Conservation (phyloP, 1,139 yeast species). For the Pichia sp. region DNA sequence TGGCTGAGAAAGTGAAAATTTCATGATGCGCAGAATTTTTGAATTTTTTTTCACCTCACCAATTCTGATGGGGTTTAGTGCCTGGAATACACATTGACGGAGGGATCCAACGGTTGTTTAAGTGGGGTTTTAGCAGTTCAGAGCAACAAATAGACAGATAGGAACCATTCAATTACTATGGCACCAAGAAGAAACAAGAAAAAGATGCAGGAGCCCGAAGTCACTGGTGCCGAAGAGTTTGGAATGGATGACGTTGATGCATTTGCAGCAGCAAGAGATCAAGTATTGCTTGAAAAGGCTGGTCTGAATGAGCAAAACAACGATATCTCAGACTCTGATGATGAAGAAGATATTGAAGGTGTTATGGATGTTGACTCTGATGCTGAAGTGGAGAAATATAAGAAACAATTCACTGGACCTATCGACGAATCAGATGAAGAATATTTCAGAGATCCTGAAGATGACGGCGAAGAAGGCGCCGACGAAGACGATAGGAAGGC, state of each 20-base stretch:
- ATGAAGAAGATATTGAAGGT: constrained; percentile 22
- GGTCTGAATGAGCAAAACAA: constrained; percentile 29
- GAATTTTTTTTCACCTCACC: no score
- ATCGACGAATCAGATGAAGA: constrained; percentile 31
- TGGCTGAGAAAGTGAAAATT: no score
- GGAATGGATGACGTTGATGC: constrained; percentile 65
- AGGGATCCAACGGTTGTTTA: no score
- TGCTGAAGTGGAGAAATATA: constrained; percentile 25
- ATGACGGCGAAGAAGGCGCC: constrained; percentile 22
- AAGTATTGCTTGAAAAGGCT: constrained; percentile 53
- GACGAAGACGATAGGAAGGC: constrained; percentile 42
- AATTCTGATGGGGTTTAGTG: no score
- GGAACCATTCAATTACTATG: constrained; percentile 6
- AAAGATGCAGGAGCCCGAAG: constrained; percentile 17
- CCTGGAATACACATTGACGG: no score
- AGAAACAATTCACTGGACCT: constrained; percentile 27
- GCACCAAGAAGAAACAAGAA: constrained; percentile 12
- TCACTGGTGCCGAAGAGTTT: constrained; percentile 26
- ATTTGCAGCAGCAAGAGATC: constrained; percentile 60
- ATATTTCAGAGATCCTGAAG: constrained; percentile 28
- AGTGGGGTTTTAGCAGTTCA: neutral
- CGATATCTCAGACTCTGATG: constrained; percentile 32
- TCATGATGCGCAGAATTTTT: no score
- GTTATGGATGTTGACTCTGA: constrained; percentile 21
- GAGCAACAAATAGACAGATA: neutral